Evolutionary conservation across 805 yeast species (phyloP).

Genomic region (Wickerhamomyces silvicola): DNA sequence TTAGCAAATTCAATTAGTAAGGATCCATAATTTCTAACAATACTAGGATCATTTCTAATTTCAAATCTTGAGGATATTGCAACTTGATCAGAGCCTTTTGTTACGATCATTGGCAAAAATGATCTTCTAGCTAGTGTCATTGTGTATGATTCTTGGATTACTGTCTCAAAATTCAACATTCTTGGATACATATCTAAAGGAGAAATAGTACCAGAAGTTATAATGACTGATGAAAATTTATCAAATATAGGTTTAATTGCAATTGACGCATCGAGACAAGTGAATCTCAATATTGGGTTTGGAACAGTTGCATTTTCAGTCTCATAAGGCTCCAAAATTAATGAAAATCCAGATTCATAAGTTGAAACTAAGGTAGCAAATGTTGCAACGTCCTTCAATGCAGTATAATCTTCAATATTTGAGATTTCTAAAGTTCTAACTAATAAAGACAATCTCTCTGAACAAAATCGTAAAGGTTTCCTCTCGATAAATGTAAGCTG

Average conservation of each 20-base stretch:
- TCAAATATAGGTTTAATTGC: slow-evolving; percentile 97
- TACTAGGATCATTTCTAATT: slow-evolving; percentile 95
- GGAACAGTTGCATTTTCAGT: slow-evolving; percentile 93
- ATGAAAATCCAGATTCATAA: slow-evolving; percentile 85
- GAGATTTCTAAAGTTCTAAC: slow-evolving; percentile 84
- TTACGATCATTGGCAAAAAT: slow-evolving; percentile 90
- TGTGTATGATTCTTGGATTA: slow-evolving; percentile 88
- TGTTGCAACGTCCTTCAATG: slow-evolving; percentile 91
- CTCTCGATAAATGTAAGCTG: slow-evolving; percentile 88
- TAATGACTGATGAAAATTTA: slow-evolving; percentile 82
- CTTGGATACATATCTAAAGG: slow-evolving; percentile 98
- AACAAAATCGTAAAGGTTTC: slow-evolving; percentile 87
- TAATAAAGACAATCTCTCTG: slow-evolving; percentile 81
- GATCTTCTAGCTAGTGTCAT: slow-evolving; percentile 93
- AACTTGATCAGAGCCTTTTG: slow-evolving; percentile 97
- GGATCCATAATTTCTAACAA: slow-evolving; percentile 94
- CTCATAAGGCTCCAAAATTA: slow-evolving; percentile 93
- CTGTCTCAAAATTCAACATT: slow-evolving; percentile 91
- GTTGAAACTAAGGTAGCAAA: slow-evolving; percentile 96
- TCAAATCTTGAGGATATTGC: slow-evolving; percentile 95
- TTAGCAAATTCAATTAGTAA: slow-evolving; percentile 87
- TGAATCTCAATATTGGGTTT: slow-evolving; percentile 86
- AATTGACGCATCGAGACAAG: slow-evolving; percentile 95
- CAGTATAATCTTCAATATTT: slow-evolving; percentile 87
- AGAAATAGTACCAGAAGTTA: slow-evolving; percentile 96